phyloP scores from a whole-genome alignment of 2,329 filamentous ascomycete species.

The Oidium heveae region DNA sequence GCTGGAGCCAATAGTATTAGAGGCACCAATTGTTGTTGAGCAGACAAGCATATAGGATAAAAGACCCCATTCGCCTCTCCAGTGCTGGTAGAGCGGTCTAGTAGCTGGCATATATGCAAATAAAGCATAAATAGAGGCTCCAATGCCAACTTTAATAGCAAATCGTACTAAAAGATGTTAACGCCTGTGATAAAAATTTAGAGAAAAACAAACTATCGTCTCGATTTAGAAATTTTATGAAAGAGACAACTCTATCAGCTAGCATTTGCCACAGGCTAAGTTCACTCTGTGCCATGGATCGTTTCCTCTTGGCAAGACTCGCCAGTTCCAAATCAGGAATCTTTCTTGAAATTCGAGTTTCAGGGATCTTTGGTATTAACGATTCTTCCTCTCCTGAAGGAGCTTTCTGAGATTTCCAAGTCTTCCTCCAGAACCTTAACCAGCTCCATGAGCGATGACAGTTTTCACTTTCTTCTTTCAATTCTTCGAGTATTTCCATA shows the following conservation, averaged over 20 bases:
- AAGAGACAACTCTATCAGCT: constrained; percentile 24
- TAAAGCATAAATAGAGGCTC: constrained; percentile 69
- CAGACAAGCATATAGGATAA: constrained; percentile 96
- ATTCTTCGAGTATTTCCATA: constrained; percentile 59
- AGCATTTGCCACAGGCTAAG: constrained; percentile 3
- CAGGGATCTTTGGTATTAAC: constrained; percentile 8
- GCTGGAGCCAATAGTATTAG: constrained; percentile 74
- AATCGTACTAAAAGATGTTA: constrained; percentile 28
- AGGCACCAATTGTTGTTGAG: constrained; percentile 88
- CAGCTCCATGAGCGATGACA: constrained; percentile 54
- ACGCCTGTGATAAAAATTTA: neutral
- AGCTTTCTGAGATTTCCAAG: constrained; percentile 1
- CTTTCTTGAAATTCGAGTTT: constrained; percentile 8
- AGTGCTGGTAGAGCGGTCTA: constrained; percentile 56
- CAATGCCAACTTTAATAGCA: constrained; percentile 78
- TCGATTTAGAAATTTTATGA: constrained; percentile 28
- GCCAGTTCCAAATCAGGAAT: constrained; percentile 7
- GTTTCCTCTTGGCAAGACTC: constrained; percentile 4
- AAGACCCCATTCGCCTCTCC: constrained; percentile 91
- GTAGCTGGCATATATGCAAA: constrained; percentile 65
- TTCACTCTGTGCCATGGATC: constrained; percentile 1
- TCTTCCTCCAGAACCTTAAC: constrained; percentile 49
- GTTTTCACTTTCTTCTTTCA: constrained; percentile 45
- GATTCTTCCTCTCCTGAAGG: constrained; percentile 10
- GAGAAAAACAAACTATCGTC: constrained; percentile 28